Conservation (phyloP, 768 basidiomycete species). For the Roridomyces roridus region DNA sequence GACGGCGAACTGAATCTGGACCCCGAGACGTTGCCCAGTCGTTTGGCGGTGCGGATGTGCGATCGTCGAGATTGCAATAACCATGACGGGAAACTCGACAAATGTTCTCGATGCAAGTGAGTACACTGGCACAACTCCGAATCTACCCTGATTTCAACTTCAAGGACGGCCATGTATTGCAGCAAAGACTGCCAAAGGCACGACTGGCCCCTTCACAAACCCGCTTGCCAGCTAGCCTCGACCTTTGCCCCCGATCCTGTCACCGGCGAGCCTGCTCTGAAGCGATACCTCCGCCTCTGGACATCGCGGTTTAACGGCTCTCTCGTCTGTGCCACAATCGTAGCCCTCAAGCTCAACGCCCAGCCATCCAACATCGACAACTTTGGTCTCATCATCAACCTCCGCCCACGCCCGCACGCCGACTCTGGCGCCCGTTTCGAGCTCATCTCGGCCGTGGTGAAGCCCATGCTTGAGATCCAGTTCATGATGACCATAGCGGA, state of each 20-base stretch:
- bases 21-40: background rate
- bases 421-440: constrained; percentile 21
- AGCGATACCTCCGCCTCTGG: constrained; percentile 22
- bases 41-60: constrained; percentile 6
- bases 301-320: constrained; percentile 17
- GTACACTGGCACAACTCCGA: background rate
- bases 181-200: constrained; percentile 15
- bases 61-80: constrained; percentile 19
- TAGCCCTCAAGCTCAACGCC: constrained; percentile 18
- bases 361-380: constrained; percentile 18
- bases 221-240: constrained; percentile 3
- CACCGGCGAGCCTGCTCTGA: constrained; percentile 15
- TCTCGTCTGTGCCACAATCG: too few species aligned
- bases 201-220: constrained; percentile 22
- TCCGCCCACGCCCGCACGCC: constrained; percentile 19
- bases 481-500: too few species aligned
- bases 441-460: constrained; percentile 6
- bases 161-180: too few species aligned
- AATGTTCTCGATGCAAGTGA: constrained; percentile 19
- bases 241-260: constrained; percentile 13
- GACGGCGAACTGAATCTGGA: background rate
- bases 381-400: constrained; percentile 7
- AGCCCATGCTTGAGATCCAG: constrained; percentile 2
- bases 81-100: constrained; percentile 12
- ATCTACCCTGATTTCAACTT: background rate